phyloP scores from a whole-genome alignment of 768 basidiomycete genomes.

The Rhizopogon roseolus region DNA sequence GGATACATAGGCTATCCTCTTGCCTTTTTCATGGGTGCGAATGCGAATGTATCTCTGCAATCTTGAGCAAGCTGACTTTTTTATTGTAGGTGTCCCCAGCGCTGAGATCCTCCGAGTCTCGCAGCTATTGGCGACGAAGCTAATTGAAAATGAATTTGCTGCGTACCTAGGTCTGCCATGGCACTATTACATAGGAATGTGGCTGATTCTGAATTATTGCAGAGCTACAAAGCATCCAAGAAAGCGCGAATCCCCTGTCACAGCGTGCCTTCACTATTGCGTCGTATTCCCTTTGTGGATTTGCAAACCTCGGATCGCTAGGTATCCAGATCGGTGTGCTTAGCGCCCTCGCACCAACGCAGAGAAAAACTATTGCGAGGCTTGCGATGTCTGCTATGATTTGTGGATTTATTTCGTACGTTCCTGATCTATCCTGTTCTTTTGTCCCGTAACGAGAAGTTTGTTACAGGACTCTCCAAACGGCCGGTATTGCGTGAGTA shows the following conservation, averaged over 20 bases:
- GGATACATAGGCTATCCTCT: constrained; percentile 89
- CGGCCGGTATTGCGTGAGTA: constrained; percentile 54
- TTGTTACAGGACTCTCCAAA: constrained; percentile 41
- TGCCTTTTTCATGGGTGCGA: constrained; percentile 62
- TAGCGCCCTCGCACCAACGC: constrained; percentile 62
- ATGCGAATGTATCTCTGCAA: neutral
- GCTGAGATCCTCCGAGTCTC: constrained; percentile 78
- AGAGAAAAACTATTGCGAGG: constrained; percentile 64
- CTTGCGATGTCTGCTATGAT: constrained; percentile 67
- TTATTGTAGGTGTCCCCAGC: constrained; percentile 61
- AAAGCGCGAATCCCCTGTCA: constrained; percentile 50
- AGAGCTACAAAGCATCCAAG: constrained; percentile 42
- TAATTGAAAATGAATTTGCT: constrained; percentile 84
- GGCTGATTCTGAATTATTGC: constrained; percentile 4
- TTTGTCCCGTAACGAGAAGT: neutral
- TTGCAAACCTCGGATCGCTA: constrained; percentile 81
- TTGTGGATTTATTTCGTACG: constrained; percentile 59
- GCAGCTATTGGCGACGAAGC: constrained; percentile 78
- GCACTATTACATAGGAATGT: neutral
- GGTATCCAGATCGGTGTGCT: constrained; percentile 86
- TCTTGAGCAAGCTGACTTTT: constrained; percentile 3
- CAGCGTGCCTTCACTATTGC: constrained; percentile 77
- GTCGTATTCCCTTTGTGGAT: constrained; percentile 86
- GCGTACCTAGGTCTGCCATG: constrained; percentile 47
- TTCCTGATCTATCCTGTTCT: neutral